Percentiles rank a stretch among this genome's conserved stretches.
These are phyloP conservation scores for Elaphomyces granulatus DNA, from an alignment of 495 filamentous ascomycete species.

Conservation along the genomic window DNA sequence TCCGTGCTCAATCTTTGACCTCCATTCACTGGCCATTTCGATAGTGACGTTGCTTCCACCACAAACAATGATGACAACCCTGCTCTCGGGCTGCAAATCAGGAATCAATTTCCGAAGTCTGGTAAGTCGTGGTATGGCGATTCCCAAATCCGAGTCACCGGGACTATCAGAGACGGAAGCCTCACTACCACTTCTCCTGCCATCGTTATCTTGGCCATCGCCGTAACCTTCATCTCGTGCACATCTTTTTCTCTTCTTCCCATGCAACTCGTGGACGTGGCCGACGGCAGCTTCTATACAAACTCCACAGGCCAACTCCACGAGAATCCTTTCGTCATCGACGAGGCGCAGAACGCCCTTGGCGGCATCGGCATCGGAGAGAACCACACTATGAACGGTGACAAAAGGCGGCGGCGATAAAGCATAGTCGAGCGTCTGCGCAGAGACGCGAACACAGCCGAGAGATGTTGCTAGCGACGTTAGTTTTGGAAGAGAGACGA, in stretches of 20 bases:
- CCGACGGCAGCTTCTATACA: constrained; percentile 46
- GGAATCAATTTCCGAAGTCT: constrained; percentile 48
- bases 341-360: constrained; percentile 59
- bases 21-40: constrained; percentile 50
- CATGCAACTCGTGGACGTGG: constrained; percentile 12
- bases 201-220: background rate
- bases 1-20: constrained; percentile 30
- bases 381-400: constrained; percentile 48
- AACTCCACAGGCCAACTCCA: constrained; percentile 76
- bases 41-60: constrained; percentile 66
- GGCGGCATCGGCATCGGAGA: constrained; percentile 70
- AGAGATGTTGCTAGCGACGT: constrained; percentile 70
- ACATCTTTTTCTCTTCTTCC: constrained; percentile 2
- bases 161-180: background rate
- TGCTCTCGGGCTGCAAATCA: constrained; percentile 40
- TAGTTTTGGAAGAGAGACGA: constrained; percentile 57
- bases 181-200: background rate
- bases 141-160: constrained; percentile 38
- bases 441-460: constrained; percentile 59
- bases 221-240: constrained; percentile 2
- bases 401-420: constrained; percentile 24
- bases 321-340: constrained; percentile 66
- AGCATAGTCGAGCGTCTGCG: constrained; percentile 54
- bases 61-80: constrained; percentile 76
- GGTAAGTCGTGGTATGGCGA: background rate